These are phyloP conservation scores for Nothopassalora personata DNA, from an alignment of 2,329 filamentous ascomycete genomes.

Conservation along the genomic window DNA sequence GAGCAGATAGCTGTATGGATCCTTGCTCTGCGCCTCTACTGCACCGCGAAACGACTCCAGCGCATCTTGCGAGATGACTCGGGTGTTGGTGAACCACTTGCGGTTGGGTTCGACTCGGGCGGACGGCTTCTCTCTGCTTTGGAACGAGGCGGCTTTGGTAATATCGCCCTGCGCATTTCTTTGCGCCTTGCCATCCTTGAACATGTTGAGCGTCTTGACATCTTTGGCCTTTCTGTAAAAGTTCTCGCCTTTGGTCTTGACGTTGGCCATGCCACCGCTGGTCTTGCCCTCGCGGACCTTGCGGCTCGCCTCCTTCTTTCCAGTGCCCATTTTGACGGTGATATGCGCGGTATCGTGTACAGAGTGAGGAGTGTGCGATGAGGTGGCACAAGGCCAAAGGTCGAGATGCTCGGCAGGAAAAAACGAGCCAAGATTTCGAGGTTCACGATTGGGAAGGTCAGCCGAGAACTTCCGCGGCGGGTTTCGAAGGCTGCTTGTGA, in stretches of 20 bases:
- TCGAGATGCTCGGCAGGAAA: not conserved
- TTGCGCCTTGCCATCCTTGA: slow-evolving; percentile 78
- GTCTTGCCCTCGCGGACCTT: slow-evolving; percentile 79
- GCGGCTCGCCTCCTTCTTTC: slow-evolving; percentile 84
- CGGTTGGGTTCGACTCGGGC: slow-evolving; percentile 92
- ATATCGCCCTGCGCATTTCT: slow-evolving; percentile 80
- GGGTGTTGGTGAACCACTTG: slow-evolving; percentile 96
- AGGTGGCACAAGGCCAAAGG: slow-evolving; percentile 6
- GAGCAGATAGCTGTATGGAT: slow-evolving; percentile 90
- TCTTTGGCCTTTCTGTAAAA: slow-evolving; percentile 89
- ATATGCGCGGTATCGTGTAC: not conserved
- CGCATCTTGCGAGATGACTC: slow-evolving; percentile 84
- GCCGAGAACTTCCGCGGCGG: slow-evolving; percentile 1
- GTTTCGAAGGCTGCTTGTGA: not conserved
- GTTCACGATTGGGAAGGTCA: not conserved
- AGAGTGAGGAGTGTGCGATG: not conserved
- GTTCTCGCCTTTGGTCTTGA: slow-evolving; percentile 93
- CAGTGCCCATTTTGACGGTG: slow-evolving; percentile 65
- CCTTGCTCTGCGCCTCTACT: slow-evolving; percentile 80
- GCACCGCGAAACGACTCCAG: slow-evolving; percentile 82
- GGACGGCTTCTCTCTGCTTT: slow-evolving; percentile 73
- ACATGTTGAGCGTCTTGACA: slow-evolving; percentile 82
- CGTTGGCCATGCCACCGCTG: slow-evolving; percentile 82
- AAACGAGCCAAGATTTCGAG: slow-evolving; percentile 9
- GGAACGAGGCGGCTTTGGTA: slow-evolving; percentile 75